phyloP scores from a whole-genome alignment of 345 rosid genomes.

The Trapa incisa region DNA sequence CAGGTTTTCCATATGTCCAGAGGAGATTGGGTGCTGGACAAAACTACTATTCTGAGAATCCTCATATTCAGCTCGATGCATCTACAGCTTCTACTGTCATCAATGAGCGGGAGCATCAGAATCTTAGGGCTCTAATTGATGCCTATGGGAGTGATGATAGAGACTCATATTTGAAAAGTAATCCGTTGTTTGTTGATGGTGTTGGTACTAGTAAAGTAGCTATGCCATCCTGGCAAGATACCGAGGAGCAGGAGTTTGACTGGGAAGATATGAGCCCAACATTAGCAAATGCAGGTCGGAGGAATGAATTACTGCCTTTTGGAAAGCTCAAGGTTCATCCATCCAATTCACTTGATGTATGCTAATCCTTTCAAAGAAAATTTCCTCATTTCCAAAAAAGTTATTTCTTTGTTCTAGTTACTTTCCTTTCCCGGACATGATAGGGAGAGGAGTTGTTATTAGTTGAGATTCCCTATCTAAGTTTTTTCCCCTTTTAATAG shows the following conservation, averaged over 20 bases:
- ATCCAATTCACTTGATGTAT: conserved; percentile 24
- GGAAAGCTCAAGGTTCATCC: conserved; percentile 27
- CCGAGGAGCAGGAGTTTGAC: conserved; percentile 97
- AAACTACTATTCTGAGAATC: conserved; percentile 36
- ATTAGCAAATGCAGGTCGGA: conserved; percentile 41
- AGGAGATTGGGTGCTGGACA: conserved; percentile 35
- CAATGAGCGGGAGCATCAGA: conserved; percentile 51
- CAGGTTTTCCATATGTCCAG: conserved; percentile 40
- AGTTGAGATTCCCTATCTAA: background rate
- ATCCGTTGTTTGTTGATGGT: conserved; percentile 31
- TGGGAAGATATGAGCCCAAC: conserved; percentile 99
- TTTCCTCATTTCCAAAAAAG: background rate
- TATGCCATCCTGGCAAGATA: conserved; percentile 79
- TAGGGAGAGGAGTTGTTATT: background rate
- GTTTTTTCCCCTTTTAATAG: too few species aligned
- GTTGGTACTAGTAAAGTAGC: conserved; percentile 39
- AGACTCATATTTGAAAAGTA: conserved; percentile 29
- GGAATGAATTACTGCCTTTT: conserved; percentile 31
- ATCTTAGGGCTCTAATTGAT: conserved; percentile 85
- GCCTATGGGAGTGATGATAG: conserved; percentile 91
- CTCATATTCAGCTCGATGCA: conserved; percentile 21
- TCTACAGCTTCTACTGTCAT: conserved; percentile 22
- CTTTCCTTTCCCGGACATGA: background rate
- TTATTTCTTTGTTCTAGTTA: background rate
- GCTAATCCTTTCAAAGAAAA: conserved; percentile 8